Base-by-base conservation (phyloP, 169 alveolate genomes). In the Cryptosporidium sp. region DNA sequence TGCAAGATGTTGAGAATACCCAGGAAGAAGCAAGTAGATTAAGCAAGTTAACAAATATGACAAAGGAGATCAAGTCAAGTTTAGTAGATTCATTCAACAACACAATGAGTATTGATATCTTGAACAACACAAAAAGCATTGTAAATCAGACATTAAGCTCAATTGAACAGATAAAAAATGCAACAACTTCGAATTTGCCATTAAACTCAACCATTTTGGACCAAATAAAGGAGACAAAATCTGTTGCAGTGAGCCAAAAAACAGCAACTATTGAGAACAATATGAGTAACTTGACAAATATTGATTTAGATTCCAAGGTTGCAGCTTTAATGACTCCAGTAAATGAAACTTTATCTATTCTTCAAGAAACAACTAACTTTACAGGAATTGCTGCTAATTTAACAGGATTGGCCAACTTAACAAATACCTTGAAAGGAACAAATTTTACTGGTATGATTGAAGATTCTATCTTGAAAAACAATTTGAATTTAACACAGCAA, bases 121-220 rank as follows among this genome's bases (percentile, higher is more conserved):
- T 73, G 23, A 29, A 73, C 35, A 59, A 21, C 43, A 55, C 86
- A 31, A 73, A 73, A 26, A 71, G 21, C 67, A 14, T 73, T 31
- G 43, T 73, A 35, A 73, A 73, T 59, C 69, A 73, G 14, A 73
- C 86, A 18, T 52, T 73, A n/a, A 73, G 29, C 55, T 73, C 86
- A 0, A 26, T 73, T 31, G 86, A 73, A 41, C 86, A 73, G 35
- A 18, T 73, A 23, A 73, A 37, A 10, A 55, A 73, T 51, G 62
- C 35, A 35, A 73, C 86, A 52, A 31, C 21, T 48, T 71, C 85
- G 4, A 50, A 29, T 41, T 29, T 50, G 21, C 39, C 26, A 18
- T 16, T 33, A 12, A 23, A 48, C 50, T 33, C 48, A 26, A 50
- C 41, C 21, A 65, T 73, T 26, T 55, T 73, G 14, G 86, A 55